Percentiles rank a stretch among this genome's conserved stretches.
Conservation (phyloP, 768 basidiomycete species). For the Lactarius quietus region DNA sequence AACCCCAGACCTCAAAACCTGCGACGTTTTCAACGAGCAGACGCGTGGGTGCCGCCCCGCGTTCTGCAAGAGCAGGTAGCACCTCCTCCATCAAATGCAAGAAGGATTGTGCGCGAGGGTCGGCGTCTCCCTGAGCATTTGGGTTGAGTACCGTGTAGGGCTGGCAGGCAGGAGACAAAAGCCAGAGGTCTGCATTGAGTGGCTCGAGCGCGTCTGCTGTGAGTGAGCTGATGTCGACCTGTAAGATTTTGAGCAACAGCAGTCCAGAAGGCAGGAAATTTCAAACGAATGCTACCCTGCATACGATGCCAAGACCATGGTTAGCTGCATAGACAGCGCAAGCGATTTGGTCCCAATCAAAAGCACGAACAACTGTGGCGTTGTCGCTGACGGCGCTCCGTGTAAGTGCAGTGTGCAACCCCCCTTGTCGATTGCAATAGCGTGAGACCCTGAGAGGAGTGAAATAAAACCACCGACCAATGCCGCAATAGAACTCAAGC, state of each 20-base stretch:
- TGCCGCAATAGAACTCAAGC: constrained; percentile 76
- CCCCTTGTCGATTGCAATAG: constrained; percentile 43
- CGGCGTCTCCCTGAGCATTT: constrained; percentile 60
- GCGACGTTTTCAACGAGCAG: constrained; percentile 79
- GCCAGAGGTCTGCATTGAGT: constrained; percentile 62
- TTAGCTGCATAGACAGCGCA: constrained; percentile 68
- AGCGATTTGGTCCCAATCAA: constrained; percentile 79
- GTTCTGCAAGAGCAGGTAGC: constrained; percentile 52
- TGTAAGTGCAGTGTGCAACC: constrained; percentile 63
- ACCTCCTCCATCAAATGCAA: constrained; percentile 62
- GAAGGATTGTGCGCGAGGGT: constrained; percentile 75
- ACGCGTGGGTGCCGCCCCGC: constrained; percentile 48
- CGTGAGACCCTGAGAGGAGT: too few species aligned
- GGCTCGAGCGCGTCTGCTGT: constrained; percentile 44
- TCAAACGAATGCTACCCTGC: constrained; percentile 42
- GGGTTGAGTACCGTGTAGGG: constrained; percentile 81
- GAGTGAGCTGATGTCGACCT: constrained; percentile 58
- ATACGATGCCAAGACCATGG: constrained; percentile 44
- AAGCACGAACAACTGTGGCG: constrained; percentile 57
- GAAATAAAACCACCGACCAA: constrained; percentile 44
- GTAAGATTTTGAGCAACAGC: constrained; percentile 30
- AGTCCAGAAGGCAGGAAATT: background rate
- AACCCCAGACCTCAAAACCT: constrained; percentile 65
- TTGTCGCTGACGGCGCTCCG: constrained; percentile 41
- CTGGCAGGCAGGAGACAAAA: constrained; percentile 79